Conservation (phyloP, 169 alveolate species). For the Plasmodium vivax region DNA sequence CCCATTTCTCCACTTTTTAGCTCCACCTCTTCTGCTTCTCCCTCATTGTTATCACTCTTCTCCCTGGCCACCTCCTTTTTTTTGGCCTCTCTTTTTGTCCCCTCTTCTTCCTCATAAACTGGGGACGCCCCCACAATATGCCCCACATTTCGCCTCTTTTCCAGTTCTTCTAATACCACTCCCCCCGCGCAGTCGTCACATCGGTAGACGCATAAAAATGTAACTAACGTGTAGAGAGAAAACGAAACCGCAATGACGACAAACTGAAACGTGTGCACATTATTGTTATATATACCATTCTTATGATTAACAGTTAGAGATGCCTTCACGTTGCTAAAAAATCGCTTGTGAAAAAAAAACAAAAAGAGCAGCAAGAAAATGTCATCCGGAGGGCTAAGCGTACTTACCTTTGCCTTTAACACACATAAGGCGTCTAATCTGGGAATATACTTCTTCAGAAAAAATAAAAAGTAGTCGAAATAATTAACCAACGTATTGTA, state of each 20-base stretch:
- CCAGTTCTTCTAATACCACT: neutral
- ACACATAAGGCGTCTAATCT: neutral
- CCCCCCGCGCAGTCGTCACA: neutral
- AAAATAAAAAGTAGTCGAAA: conserved; percentile 14
- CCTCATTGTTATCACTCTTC: neutral
- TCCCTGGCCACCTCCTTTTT: neutral
- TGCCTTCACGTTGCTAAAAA: conserved; percentile 2
- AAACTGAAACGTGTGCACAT: conserved; percentile 53
- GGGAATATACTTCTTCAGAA: conserved; percentile 19
- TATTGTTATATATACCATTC: conserved; percentile 47
- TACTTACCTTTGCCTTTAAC: neutral
- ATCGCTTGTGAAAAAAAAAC: conserved; percentile 37
- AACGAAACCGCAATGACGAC: conserved; percentile 11
- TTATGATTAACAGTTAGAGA: conserved; percentile 21
- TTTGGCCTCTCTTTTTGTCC: neutral
- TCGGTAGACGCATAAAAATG: conserved; percentile 41
- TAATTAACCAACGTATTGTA: conserved; percentile 43
- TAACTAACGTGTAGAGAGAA: conserved; percentile 38
- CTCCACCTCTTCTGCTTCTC: neutral
- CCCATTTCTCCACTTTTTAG: neutral
- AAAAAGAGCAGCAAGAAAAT: conserved; percentile 39
- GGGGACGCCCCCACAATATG: neutral
- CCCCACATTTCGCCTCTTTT: neutral
- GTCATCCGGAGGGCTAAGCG: conserved; percentile 1
- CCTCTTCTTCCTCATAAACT: neutral